Evolutionary conservation across 805 yeast species (phyloP), one percentile per base, ranked within the genome.

Genomic region (Maudiozyma serrabonitensis): DNA sequence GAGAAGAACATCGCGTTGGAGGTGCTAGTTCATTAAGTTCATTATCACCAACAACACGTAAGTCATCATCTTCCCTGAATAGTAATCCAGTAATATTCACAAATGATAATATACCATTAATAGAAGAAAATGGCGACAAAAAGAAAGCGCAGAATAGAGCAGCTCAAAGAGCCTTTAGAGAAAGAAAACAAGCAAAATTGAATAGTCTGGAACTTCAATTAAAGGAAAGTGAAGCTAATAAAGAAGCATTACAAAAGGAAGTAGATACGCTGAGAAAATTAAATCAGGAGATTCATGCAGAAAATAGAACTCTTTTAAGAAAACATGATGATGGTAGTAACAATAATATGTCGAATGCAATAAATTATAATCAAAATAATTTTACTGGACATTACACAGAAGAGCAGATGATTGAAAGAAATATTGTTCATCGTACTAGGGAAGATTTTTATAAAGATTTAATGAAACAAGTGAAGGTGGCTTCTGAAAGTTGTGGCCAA

Each of bases 91-190:
- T 11, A 23, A 26, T 34, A 3, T 18, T 4, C 9, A 11, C 19
- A 34, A 47, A 46, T 6, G 39, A 18, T 4, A 46, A 31, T 6
- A 23, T 26, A 13, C n/a, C 45, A 16, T 23, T 28, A 31, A 11
- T 28, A 3, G n/a, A 37, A n/a, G 39, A 46, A 7, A 7, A 41
- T 34, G 73, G 73, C 18, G 69, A 75, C 54, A 80, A 79, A 62
- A 75, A 86, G 47, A 84, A 81, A 60, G 88, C 87, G 2, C 93
- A 84, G 62, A 86, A 87, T 61, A 72, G 95, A 58, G 90, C 90
- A 11, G 95, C 95, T 1, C 95, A 87, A 67, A 72, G 89, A 56
- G 95, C 95, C 2, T 87, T 85, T 66, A 71, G 95, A 52, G 90
- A 86, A 64, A 78, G 95, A 46, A 85, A 84, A 63, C 93, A 85